Evolutionary conservation across 352 stramenopile species (phyloP).

Genomic region (Peronosclerospora sorghi): DNA sequence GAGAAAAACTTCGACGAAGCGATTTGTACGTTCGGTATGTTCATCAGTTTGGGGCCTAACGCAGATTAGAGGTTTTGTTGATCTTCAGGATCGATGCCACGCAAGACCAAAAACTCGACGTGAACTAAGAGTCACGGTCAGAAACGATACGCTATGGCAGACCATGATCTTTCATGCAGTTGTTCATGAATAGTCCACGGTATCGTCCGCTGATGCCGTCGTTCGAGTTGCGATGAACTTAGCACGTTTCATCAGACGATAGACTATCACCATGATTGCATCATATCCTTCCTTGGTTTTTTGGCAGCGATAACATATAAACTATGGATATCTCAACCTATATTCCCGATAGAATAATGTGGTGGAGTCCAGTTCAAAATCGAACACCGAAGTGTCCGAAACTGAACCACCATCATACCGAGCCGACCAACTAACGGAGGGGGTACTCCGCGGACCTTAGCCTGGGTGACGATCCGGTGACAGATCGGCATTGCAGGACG

Average conservation of each 20-base stretch:
- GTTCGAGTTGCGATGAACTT: conserved; percentile 4
- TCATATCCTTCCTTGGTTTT: background rate
- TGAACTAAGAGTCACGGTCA: conserved; percentile 6
- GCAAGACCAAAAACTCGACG: conserved; percentile 1
- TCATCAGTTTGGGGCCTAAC: background rate
- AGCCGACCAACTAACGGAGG: too few relatives aligned
- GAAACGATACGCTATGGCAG: background rate
- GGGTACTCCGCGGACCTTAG: too few relatives aligned
- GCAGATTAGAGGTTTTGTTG: background rate
- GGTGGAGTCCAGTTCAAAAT: too few relatives aligned
- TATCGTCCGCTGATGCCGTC: background rate
- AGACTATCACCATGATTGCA: conserved; percentile 8
- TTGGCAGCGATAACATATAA: conserved; percentile 3
- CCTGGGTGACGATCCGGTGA: too few relatives aligned
- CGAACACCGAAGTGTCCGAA: too few relatives aligned
- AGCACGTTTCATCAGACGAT: conserved; percentile 4
- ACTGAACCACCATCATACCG: too few relatives aligned
- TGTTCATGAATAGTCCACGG: background rate
- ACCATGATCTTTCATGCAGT: too few relatives aligned
- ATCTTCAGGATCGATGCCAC: background rate
- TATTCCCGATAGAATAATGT: background rate
- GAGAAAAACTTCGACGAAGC: background rate
- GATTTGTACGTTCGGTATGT: background rate
- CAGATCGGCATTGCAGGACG: too few relatives aligned
- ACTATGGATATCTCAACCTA: conserved; percentile 10